These are phyloP conservation scores for Cordia subcordata DNA, from an alignment of 257 asterid species.

Conservation along the genomic window DNA sequence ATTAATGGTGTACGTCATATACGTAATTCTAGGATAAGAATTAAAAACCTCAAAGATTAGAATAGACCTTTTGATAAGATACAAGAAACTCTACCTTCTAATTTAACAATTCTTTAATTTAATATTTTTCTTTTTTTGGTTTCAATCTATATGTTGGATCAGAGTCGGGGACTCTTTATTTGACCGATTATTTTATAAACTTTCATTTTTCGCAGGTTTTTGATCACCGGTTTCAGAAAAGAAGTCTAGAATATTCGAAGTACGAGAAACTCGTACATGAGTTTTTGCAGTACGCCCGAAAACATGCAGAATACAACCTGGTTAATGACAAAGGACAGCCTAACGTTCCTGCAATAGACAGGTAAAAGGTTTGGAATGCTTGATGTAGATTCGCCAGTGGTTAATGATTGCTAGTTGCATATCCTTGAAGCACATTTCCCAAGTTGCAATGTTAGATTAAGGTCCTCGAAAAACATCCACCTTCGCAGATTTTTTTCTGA, in stretches of 20 bases:
- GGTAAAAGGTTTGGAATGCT: neutral
- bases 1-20: too few relatives aligned
- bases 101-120: too few relatives aligned
- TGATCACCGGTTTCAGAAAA: conserved; percentile 51
- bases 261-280: conserved; percentile 54
- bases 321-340: conserved; percentile 43
- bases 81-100: too few relatives aligned
- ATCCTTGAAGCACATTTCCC: neutral
- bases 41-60: too few relatives aligned
- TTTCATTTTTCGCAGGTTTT: conserved; percentile 31
- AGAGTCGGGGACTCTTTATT: too few relatives aligned
- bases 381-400: neutral
- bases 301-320: conserved; percentile 29
- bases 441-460: too few relatives aligned
- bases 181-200: too few relatives aligned
- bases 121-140: too few relatives aligned
- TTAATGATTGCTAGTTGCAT: too few relatives aligned
- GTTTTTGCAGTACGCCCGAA: conserved; percentile 43
- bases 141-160: too few relatives aligned
- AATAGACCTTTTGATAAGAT: too few relatives aligned
- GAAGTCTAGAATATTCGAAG: conserved; percentile 44
- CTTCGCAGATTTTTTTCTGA: conserved; percentile 1
- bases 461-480: conserved; percentile 7
- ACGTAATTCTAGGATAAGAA: too few relatives aligned
- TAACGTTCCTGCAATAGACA: conserved; percentile 20